Conservation (phyloP, 805 yeast genomes). For the Candida xiaguanensis region DNA sequence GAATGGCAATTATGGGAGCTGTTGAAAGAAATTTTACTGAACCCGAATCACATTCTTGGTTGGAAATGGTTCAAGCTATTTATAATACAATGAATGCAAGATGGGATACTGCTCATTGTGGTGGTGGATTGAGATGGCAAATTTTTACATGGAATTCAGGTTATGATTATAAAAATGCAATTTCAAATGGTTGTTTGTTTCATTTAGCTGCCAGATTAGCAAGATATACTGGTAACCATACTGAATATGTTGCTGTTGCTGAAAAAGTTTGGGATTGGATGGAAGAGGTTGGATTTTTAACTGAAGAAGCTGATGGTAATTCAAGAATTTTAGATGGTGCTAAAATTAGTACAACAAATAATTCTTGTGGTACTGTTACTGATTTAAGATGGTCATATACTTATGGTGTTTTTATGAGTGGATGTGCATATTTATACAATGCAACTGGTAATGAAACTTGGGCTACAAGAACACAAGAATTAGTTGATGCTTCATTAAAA, state of each 20-base stretch:
- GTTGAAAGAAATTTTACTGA: conserved; percentile 41
- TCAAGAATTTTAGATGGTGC: conserved; percentile 58
- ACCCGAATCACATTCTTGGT: conserved; percentile 74
- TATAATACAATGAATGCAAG: conserved; percentile 86
- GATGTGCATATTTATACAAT: conserved; percentile 67
- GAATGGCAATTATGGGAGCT: conserved; percentile 44
- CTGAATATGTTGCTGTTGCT: conserved; percentile 65
- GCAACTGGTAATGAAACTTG: conserved; percentile 48
- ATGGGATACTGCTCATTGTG: conserved; percentile 76
- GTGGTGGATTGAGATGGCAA: conserved; percentile 96
- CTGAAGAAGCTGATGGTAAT: conserved; percentile 14
- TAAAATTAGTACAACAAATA: conserved; percentile 24
- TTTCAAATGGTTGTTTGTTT: conserved; percentile 87
- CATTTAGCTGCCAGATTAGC: conserved; percentile 85
- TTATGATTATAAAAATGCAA: conserved; percentile 87
- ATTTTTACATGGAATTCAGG: conserved; percentile 93
- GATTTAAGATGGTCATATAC: conserved; percentile 63
- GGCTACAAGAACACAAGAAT: conserved; percentile 34
- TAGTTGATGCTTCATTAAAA: conserved; percentile 32
- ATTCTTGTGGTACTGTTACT: conserved; percentile 47
- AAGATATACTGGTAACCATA: conserved; percentile 68
- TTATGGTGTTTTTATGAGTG: conserved; percentile 64
- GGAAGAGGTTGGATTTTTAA: conserved; percentile 35
- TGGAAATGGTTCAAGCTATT: conserved; percentile 80
- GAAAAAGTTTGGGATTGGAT: conserved; percentile 82